phyloP scores from a whole-genome alignment of 2,329 filamentous ascomycete species.

The Plectosphaerella cucumerina region DNA sequence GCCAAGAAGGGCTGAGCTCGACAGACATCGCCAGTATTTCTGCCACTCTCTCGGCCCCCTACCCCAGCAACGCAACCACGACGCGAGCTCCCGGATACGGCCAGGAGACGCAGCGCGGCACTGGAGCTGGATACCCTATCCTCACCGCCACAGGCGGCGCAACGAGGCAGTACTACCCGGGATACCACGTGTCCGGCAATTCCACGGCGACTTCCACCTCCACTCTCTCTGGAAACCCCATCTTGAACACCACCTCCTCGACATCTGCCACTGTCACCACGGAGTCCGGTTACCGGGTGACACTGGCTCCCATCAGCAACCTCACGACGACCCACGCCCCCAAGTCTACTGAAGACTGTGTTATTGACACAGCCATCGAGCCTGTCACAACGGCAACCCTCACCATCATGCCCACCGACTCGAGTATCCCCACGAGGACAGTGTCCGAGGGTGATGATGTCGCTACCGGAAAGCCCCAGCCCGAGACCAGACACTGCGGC shows the following conservation, averaged over 20 bases:
- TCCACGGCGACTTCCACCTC: background rate
- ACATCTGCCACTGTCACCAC: background rate
- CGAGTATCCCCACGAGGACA: conserved; percentile 22
- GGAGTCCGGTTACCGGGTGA: too few relatives aligned
- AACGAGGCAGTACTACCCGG: background rate
- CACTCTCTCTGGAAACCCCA: background rate
- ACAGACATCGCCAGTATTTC: too few relatives aligned
- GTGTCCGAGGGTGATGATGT: conserved; percentile 22
- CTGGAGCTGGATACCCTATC: background rate
- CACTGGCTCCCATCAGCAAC: background rate
- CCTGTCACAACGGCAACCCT: conserved; percentile 22
- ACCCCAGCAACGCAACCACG: background rate
- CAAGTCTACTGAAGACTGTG: conserved; percentile 10
- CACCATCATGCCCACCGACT: conserved; percentile 18
- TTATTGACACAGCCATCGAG: conserved; percentile 28
- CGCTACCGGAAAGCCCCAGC: conserved; percentile 23
- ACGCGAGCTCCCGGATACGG: too few relatives aligned
- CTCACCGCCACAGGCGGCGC: background rate
- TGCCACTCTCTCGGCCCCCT: background rate
- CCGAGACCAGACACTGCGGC: conserved; percentile 29
- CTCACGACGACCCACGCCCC: background rate
- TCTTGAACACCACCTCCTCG: background rate
- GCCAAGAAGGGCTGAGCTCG: conserved; percentile 11
- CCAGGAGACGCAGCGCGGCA: too few relatives aligned
- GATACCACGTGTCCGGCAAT: background rate